Percentiles rank a stretch among this genome's conserved stretches.
Evolutionary conservation across 345 rosid genomes (phyloP).

Genomic region (Brassica cretica): DNA sequence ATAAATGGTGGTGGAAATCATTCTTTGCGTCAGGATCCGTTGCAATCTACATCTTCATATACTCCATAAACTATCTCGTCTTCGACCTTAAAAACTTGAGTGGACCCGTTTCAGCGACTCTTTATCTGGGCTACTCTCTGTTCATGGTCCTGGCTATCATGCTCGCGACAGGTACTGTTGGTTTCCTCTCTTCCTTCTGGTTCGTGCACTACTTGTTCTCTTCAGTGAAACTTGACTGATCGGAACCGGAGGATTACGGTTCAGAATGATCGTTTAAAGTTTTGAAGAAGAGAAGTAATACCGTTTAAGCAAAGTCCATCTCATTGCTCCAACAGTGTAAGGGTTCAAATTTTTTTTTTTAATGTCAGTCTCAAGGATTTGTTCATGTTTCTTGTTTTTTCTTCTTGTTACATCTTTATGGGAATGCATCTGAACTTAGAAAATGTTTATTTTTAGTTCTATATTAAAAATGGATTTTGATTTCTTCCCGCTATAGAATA

Average conservation of each 20-base stretch:
- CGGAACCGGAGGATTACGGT: background rate
- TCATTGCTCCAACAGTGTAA: slow-evolving; percentile 28
- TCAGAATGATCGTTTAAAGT: slow-evolving; percentile 14
- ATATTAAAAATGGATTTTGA: slow-evolving; percentile 14
- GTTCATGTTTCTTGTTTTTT: slow-evolving; percentile 15
- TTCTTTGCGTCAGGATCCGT: slow-evolving; percentile 80
- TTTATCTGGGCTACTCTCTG: slow-evolving; percentile 67
- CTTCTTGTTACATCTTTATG: slow-evolving; percentile 17
- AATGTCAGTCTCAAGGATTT: background rate
- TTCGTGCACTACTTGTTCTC: slow-evolving; percentile 77
- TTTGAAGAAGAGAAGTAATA: slow-evolving; percentile 18
- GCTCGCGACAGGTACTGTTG: slow-evolving; percentile 70
- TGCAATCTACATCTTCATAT: slow-evolving; percentile 65
- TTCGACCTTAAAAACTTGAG: slow-evolving; percentile 66
- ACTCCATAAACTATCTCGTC: slow-evolving; percentile 64
- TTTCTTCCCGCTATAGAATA: background rate
- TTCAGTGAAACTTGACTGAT: slow-evolving; percentile 67
- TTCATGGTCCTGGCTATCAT: slow-evolving; percentile 71
- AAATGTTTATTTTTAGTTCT: slow-evolving; percentile 14
- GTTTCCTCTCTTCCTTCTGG: slow-evolving; percentile 76
- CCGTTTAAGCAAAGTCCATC: slow-evolving; percentile 2
- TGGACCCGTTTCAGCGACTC: slow-evolving; percentile 68
- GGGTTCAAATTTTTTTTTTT: slow-evolving; percentile 21
- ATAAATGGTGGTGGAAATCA: slow-evolving; percentile 83
- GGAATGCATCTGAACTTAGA: slow-evolving; percentile 4